Evolutionary conservation across 371 early-diverging fungal genomes (phyloP).

Genomic region (Mortierella polycephala): DNA sequence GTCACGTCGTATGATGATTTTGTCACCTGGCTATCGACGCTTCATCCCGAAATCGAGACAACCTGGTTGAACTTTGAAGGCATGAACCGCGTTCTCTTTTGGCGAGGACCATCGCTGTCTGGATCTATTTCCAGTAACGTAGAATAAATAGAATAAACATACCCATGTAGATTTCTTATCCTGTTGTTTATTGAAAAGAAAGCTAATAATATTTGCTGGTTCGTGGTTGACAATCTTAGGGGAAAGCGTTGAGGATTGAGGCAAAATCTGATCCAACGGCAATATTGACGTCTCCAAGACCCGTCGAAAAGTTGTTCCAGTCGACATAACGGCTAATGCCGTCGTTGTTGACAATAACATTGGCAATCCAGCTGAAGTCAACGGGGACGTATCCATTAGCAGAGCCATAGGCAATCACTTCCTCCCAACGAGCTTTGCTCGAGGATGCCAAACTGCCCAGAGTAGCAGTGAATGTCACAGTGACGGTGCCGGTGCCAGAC

Average conservation of each 20-base stretch:
- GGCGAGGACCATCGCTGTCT: conserved; percentile 44
- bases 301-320: conserved; percentile 15
- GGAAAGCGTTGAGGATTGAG: conserved; percentile 19
- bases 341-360: conserved; percentile 31
- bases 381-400: conserved; percentile 34
- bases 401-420: conserved; percentile 24
- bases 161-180: too few relatives aligned
- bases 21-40: conserved; percentile 43
- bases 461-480: conserved; percentile 22
- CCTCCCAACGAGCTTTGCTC: conserved; percentile 2
- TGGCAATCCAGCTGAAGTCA: conserved; percentile 16
- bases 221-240: background rate
- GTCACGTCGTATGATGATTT: conserved; percentile 52
- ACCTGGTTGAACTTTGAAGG: conserved; percentile 69
- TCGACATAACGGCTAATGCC: conserved; percentile 28
- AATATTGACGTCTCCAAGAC: conserved; percentile 4
- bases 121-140: background rate
- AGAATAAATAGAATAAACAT: background rate
- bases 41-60: conserved; percentile 55
- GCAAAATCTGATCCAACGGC: conserved; percentile 44
- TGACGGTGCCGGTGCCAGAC: conserved; percentile 25
- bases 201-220: too few relatives aligned
- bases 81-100: conserved; percentile 66
- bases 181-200: too few relatives aligned
- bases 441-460: conserved; percentile 1